These are phyloP conservation scores for Polychaeton citri DNA, from an alignment of 2,329 filamentous ascomycete species.

Conservation along the genomic window DNA sequence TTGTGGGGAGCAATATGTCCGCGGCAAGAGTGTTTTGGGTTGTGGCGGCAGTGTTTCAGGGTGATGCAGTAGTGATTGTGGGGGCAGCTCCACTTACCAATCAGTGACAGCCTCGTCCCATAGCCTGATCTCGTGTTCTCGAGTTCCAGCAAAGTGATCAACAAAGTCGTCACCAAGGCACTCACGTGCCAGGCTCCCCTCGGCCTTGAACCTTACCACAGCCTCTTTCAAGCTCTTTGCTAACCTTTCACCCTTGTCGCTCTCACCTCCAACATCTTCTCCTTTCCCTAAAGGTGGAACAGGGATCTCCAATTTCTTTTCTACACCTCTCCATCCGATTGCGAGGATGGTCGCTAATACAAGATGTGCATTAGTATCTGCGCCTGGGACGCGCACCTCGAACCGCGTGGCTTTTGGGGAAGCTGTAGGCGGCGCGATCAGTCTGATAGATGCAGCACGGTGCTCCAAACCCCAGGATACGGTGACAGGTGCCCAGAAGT, in stretches of 20 bases:
- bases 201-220: slow-evolving; percentile 60
- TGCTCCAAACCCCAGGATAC: slow-evolving; percentile 97
- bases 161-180: slow-evolving; percentile 93
- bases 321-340: slow-evolving; percentile 79
- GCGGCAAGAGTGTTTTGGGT: background rate
- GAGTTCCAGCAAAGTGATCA: slow-evolving; percentile 83
- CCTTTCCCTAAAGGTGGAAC: slow-evolving; percentile 75
- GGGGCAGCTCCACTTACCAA: slow-evolving; percentile 78
- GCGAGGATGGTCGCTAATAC: slow-evolving; percentile 79
- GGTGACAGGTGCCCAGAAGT: slow-evolving; percentile 97
- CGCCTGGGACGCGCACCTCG: slow-evolving; percentile 86
- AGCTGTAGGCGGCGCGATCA: slow-evolving; percentile 78
- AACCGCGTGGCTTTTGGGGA: slow-evolving; percentile 80
- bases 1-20: background rate
- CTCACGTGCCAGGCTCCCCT: slow-evolving; percentile 78
- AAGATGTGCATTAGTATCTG: slow-evolving; percentile 79
- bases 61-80: too few species aligned
- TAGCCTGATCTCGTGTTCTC: slow-evolving; percentile 77
- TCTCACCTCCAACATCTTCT: slow-evolving; percentile 60
- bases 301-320: slow-evolving; percentile 77
- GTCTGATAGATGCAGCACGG: slow-evolving; percentile 74
- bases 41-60: too few species aligned
- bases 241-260: slow-evolving; percentile 61
- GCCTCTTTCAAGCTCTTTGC: slow-evolving; percentile 81
- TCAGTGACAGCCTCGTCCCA: slow-evolving; percentile 97